Evolutionary conservation across 208 protist genomes (phyloP).

Genomic region (Trypanosoma boissoni): DNA sequence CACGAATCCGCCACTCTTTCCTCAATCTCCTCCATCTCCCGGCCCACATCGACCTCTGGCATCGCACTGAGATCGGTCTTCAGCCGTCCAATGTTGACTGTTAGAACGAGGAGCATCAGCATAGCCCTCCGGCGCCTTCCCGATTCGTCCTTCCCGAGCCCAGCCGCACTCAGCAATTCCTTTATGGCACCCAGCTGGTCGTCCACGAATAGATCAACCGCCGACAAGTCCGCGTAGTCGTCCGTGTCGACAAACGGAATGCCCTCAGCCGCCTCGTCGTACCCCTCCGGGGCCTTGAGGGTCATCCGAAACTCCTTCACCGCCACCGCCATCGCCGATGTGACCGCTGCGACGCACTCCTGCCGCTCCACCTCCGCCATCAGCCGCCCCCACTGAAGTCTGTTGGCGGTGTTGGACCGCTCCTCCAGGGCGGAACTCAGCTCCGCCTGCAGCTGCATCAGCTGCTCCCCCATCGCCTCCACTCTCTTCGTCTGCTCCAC

Average conservation of each 20-base stretch:
- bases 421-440: conserved; percentile 68
- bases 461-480: conserved; percentile 44
- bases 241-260: conserved; percentile 71
- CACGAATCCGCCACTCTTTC: conserved; percentile 52
- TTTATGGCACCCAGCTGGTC: conserved; percentile 31
- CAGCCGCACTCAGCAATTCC: conserved; percentile 24
- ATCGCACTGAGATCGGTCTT: conserved; percentile 34
- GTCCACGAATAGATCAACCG: conserved; percentile 51
- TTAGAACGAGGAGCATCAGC: conserved; percentile 66
- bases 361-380: conserved; percentile 58
- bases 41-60: conserved; percentile 23
- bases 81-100: conserved; percentile 46
- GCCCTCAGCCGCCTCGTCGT: conserved; percentile 28
- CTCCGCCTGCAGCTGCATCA: conserved; percentile 58
- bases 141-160: neutral
- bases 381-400: conserved; percentile 81
- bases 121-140: conserved; percentile 35
- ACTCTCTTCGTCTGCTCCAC: conserved; percentile 47
- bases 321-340: conserved; percentile 26
- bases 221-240: conserved; percentile 73
- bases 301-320: conserved; percentile 35
- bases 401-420: conserved; percentile 51
- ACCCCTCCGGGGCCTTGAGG: conserved; percentile 44
- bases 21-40: conserved; percentile 46
- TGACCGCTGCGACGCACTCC: conserved; percentile 36